A percentile compares a stretch with the other conserved stretches of the same genome.
These are phyloP conservation scores for Leishmania major DNA, from an alignment of 208 protist species.

Conservation along the genomic window DNA sequence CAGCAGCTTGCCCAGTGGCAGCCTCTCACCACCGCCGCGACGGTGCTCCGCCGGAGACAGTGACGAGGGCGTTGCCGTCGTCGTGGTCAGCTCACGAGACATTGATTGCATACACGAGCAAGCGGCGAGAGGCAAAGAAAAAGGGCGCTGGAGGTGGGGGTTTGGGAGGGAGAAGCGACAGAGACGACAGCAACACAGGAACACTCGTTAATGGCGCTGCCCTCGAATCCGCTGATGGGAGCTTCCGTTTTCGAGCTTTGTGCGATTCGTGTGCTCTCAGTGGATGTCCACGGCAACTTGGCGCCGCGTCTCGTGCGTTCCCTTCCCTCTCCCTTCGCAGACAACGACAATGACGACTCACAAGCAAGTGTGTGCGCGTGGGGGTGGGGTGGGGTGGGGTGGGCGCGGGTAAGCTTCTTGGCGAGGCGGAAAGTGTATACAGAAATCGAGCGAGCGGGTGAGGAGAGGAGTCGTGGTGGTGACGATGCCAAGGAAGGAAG, in stretches of 20 bases:
- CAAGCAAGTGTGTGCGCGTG: neutral
- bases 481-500: neutral
- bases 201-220: neutral
- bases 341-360: too few species aligned
- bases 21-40: neutral
- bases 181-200: neutral
- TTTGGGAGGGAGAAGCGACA: neutral
- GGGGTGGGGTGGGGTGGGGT: neutral
- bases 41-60: conserved; percentile 6
- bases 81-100: conserved; percentile 4
- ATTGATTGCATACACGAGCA: neutral
- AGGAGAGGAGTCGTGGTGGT: neutral
- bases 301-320: neutral
- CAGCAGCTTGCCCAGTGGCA: conserved; percentile 29
- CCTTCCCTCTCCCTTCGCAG: neutral
- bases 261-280: neutral
- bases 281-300: neutral
- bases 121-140: neutral
- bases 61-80: conserved; percentile 3
- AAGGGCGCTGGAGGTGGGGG: neutral
- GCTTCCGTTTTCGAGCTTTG: neutral
- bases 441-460: neutral
- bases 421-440: neutral
- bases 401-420: neutral
- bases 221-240: neutral